Conservation (phyloP, 441 rosid genomes). For the Pelargonium fulgidum region DNA sequence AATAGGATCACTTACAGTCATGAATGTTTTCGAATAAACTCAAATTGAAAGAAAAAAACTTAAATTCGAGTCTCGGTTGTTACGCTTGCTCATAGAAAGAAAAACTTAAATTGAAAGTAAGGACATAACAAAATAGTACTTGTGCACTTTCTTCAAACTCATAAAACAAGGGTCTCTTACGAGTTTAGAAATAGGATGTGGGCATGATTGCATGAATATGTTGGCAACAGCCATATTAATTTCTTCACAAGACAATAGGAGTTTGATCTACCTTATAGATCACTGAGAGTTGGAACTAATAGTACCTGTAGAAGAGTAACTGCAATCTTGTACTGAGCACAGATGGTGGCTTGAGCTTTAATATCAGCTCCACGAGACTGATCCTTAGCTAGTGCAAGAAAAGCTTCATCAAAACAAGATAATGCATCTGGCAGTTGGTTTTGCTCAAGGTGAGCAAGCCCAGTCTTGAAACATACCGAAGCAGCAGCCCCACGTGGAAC, state of each 20-base stretch:
- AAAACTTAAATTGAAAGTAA: too few species aligned
- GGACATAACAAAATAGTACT: too few species aligned
- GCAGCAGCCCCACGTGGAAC: slow-evolving; percentile 96
- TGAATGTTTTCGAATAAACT: too few species aligned
- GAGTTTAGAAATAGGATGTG: too few species aligned
- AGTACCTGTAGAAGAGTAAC: slow-evolving; percentile 84
- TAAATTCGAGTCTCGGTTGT: too few species aligned
- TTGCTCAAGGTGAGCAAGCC: slow-evolving; percentile 96
- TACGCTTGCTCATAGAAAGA: too few species aligned
- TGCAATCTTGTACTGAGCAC: slow-evolving; percentile 95
- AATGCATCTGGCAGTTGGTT: slow-evolving; percentile 96
- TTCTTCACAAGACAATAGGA: background rate
- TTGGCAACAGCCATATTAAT: too few species aligned
- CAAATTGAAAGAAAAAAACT: too few species aligned
- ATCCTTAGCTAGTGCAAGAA: slow-evolving; percentile 94
- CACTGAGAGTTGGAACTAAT: slow-evolving; percentile 1
- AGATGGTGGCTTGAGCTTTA: slow-evolving; percentile 94
- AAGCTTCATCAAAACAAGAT: slow-evolving; percentile 94
- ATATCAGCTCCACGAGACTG: slow-evolving; percentile 92
- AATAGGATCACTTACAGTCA: too few species aligned
- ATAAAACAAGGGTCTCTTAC: too few species aligned
- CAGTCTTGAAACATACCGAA: slow-evolving; percentile 81
- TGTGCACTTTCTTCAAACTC: too few species aligned
- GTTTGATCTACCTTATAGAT: background rate
- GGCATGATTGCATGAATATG: too few species aligned